Percentiles rank a stretch among this genome's conserved stretches.
Conservation (phyloP, 2,329 filamentous ascomycete species). For the Pseudopithomyces maydicus region DNA sequence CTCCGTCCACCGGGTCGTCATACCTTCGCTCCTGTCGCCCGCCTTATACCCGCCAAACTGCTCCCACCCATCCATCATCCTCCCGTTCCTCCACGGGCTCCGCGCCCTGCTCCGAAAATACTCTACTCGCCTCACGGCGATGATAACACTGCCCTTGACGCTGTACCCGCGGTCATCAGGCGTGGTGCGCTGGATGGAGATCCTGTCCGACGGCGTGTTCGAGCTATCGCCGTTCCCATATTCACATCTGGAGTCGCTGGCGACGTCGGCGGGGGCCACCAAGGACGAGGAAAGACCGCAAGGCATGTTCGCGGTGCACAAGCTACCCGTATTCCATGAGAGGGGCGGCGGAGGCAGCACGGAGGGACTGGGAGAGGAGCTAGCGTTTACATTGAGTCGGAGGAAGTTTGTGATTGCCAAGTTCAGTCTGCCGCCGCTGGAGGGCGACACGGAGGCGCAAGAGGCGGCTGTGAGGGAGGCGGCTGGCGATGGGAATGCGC, state of each 20-base stretch:
- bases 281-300: slow-evolving; percentile 77
- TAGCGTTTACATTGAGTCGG: slow-evolving; percentile 87
- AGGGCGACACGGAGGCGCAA: slow-evolving; percentile 71
- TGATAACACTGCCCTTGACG: slow-evolving; percentile 78
- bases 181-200: slow-evolving; percentile 83
- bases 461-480: slow-evolving; percentile 46
- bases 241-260: slow-evolving; percentile 56
- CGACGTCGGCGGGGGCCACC: slow-evolving; percentile 55
- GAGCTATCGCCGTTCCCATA: slow-evolving; percentile 79
- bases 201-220: slow-evolving; percentile 81
- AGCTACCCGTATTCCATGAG: slow-evolving; percentile 83
- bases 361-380: slow-evolving; percentile 73
- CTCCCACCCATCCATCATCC: slow-evolving; percentile 71
- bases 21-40: slow-evolving; percentile 89
- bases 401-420: slow-evolving; percentile 84
- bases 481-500: slow-evolving; percentile 53
- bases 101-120: slow-evolving; percentile 75
- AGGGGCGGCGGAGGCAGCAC: slow-evolving; percentile 78
- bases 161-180: slow-evolving; percentile 78
- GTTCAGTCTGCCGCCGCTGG: slow-evolving; percentile 85
- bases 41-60: slow-evolving; percentile 74
- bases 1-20: slow-evolving; percentile 76
- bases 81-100: slow-evolving; percentile 82
- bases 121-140: slow-evolving; percentile 67
- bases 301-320: slow-evolving; percentile 82